phyloP scores from a whole-genome alignment of 345 rosid genomes.

The Pseudoturritis turrita region DNA sequence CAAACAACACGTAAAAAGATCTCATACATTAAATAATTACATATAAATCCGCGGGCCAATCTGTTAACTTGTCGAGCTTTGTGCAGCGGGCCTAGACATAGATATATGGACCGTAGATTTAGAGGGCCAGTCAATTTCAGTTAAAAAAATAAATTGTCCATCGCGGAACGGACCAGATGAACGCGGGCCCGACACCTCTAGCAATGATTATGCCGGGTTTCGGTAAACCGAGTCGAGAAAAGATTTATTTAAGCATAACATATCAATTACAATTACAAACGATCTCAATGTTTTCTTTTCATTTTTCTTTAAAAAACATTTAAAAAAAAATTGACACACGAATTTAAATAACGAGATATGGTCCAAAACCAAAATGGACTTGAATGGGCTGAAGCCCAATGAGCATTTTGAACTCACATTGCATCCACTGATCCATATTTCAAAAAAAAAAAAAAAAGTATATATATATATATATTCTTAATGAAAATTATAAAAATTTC shows the following conservation, averaged over 20 bases:
- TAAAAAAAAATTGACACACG: background rate
- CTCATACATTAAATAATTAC: too few species aligned
- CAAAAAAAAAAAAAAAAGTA: background rate
- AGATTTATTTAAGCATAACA: background rate
- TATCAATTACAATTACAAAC: background rate
- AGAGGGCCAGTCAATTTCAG: too few species aligned
- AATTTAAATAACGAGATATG: background rate
- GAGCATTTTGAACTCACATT: background rate
- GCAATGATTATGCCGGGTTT: background rate
- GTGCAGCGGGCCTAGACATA: too few species aligned
- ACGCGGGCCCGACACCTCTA: too few species aligned
- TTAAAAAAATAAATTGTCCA: too few species aligned
- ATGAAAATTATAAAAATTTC: background rate
- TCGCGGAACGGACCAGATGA: too few species aligned
- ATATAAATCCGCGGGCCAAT: too few species aligned
- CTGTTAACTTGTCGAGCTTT: too few species aligned
- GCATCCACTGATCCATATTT: background rate
- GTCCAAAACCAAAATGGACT: background rate
- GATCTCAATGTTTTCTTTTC: background rate
- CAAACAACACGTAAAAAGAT: too few species aligned
- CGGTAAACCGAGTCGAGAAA: background rate
- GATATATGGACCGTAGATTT: too few species aligned
- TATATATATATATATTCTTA: background rate
- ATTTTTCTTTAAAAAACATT: background rate
- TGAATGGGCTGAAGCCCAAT: constrained; percentile 15